Evolutionary conservation across 345 rosid species (phyloP).

Genomic region (Citrus sp.): DNA sequence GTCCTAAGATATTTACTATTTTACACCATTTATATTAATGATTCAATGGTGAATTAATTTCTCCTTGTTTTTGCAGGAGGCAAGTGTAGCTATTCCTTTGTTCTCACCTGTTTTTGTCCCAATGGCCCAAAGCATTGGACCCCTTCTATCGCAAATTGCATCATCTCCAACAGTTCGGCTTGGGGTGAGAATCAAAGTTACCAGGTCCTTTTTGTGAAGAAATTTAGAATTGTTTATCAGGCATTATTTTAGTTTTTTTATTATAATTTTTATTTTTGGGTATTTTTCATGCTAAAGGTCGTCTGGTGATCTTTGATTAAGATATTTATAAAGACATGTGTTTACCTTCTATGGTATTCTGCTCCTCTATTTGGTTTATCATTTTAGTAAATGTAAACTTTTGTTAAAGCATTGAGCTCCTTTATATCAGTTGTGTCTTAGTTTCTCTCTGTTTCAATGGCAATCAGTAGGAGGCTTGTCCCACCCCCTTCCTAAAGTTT

Average conservation of each 20-base stretch:
- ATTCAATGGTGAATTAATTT: slow-evolving; percentile 4
- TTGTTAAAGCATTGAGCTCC: background rate
- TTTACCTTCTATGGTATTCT: background rate
- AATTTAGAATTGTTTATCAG: background rate
- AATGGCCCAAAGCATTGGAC: slow-evolving; percentile 92
- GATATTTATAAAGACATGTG: background rate
- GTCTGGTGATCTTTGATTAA: background rate
- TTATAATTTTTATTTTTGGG: no score
- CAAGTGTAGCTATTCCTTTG: slow-evolving; percentile 86
- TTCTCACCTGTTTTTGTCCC: slow-evolving; percentile 94
- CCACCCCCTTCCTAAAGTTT: background rate
- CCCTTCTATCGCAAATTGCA: slow-evolving; percentile 70
- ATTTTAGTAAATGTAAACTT: background rate
- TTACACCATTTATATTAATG: background rate
- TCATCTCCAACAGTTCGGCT: slow-evolving; percentile 73
- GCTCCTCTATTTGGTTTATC: background rate
- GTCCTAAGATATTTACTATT: background rate
- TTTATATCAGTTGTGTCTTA: background rate
- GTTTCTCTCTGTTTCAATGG: background rate
- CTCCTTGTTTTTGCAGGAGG: slow-evolving; percentile 54
- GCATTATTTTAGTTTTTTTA: no score
- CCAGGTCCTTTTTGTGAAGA: slow-evolving; percentile 9
- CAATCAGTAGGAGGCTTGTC: background rate
- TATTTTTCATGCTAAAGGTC: background rate
- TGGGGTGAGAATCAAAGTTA: slow-evolving; percentile 55